phyloP scores from a whole-genome alignment of 2,329 filamentous ascomycete genomes.

The Xylariaceae sp. region DNA sequence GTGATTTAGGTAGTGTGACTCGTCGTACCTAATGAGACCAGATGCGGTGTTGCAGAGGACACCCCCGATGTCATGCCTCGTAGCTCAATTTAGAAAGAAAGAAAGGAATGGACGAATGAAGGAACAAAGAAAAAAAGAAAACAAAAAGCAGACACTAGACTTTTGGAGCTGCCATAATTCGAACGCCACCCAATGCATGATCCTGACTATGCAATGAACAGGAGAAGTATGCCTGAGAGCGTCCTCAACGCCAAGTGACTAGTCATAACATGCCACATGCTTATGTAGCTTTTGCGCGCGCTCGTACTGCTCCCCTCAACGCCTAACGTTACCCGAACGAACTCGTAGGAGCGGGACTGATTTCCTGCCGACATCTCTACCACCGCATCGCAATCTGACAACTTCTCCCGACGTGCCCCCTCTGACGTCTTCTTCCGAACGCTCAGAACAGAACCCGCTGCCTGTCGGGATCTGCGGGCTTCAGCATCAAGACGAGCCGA shows the following conservation, averaged over 20 bases:
- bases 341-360: background rate
- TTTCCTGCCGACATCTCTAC: background rate
- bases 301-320: background rate
- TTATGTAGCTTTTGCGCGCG: background rate
- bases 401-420: background rate
- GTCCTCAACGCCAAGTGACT: conserved; percentile 1
- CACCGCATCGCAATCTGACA: background rate
- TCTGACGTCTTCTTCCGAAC: background rate
- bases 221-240: background rate
- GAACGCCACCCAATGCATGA: conserved; percentile 19
- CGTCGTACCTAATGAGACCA: conserved; percentile 3
- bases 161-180: background rate
- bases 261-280: background rate
- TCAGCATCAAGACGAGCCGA: conserved; percentile 76
- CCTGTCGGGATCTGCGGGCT: conserved; percentile 34
- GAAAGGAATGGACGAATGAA: background rate
- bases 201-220: conserved; percentile 9
- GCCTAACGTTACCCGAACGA: background rate
- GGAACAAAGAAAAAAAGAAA: background rate
- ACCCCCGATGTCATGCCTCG: background rate
- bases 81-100: background rate
- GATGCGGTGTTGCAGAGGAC: background rate
- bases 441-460: conserved; percentile 12
- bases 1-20: conserved; percentile 3
- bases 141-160: background rate